Evolutionary conservation across 768 basidiomycete species (phyloP), one percentile per base, ranked within the genome.

Genomic region (Strobilomyces dryophilus): DNA sequence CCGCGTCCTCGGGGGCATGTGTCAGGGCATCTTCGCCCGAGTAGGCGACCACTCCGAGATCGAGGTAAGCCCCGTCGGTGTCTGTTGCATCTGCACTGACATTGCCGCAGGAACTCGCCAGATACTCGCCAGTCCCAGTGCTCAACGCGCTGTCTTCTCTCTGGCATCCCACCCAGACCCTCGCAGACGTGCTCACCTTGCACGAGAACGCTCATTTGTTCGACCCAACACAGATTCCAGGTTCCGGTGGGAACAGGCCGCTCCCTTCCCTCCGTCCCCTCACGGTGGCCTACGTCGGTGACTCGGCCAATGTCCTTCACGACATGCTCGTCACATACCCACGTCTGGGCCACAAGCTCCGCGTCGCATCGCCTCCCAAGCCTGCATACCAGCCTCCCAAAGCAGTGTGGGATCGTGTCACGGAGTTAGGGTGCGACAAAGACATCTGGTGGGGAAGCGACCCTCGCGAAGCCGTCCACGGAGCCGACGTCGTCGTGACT

Each of bases 321-420:
- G 97, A 98, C 69, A 94, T 98, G 90, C 84, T 98, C 29, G 95
- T 98, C 59, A 85, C 92, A 8, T 90, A 87, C 66, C 95, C 95
- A 32, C 84, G 95, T 41, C 73, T 98, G 3, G 97, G 97, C 0
- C 92, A 95, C 71, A 75, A 83, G 43, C 68, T 98, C 29, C 85
- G 88, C 49, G 77, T 99, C 32, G 97, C 94, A 36, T 84, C 83
- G 37, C 97, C 97, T 2, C 72, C 75, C 8, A 71, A 82, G 41
- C 62, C 62, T 15, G 65, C 61, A 26, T 92, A 93, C 63, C 81
- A 84, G 32, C 83, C 85, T 18, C 88, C 89, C 3, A 57, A 71
- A 17, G 70, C 79, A 0, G 94, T 98, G 1, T 91, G 91, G 91
- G 79, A 85, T 42, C 82, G 89, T 11, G 88, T 97, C 42, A 78